Percentiles rank a stretch among this genome's conserved stretches.
Conservation (phyloP, 1,139 yeast genomes). For the Pneumocystis oryctolagi region DNA sequence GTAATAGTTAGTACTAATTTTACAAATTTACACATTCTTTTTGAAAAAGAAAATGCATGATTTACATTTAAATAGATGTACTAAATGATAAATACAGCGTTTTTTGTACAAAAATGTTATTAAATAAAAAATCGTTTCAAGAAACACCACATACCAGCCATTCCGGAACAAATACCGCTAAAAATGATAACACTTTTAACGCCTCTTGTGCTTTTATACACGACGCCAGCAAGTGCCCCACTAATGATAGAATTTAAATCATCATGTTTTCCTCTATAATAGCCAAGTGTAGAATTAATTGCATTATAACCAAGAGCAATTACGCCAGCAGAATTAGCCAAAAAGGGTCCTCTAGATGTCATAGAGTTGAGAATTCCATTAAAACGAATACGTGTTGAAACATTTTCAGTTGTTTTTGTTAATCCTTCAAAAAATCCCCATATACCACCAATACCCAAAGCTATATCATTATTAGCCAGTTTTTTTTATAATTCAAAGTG, state of each 20-base stretch:
- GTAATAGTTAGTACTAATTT: background rate
- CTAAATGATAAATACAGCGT: background rate
- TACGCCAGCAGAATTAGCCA: constrained; percentile 92
- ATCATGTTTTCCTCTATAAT: constrained; percentile 77
- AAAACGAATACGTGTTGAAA: constrained; percentile 54
- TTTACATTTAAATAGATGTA: background rate
- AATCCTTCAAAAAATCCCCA: constrained; percentile 82
- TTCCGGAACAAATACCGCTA: background rate
- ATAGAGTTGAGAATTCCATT: constrained; percentile 83
- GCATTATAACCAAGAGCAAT: constrained; percentile 78
- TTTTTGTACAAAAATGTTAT: background rate
- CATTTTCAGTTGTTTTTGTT: constrained; percentile 56
- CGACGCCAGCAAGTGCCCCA: constrained; percentile 85
- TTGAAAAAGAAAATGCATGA: background rate
- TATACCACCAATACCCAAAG: constrained; percentile 68
- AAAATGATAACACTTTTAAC: background rate
- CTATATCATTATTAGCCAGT: constrained; percentile 19
- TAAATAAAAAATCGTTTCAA: background rate
- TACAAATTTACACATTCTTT: background rate
- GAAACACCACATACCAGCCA: background rate
- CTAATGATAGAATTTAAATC: constrained; percentile 68
- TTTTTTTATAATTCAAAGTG: background rate
- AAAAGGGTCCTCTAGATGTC: constrained; percentile 87
- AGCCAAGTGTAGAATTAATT: constrained; percentile 65
- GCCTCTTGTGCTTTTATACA: constrained; percentile 61